Evolutionary conservation across 2,329 filamentous ascomycete genomes (phyloP).

Genomic region (Xylariaceae sp.): DNA sequence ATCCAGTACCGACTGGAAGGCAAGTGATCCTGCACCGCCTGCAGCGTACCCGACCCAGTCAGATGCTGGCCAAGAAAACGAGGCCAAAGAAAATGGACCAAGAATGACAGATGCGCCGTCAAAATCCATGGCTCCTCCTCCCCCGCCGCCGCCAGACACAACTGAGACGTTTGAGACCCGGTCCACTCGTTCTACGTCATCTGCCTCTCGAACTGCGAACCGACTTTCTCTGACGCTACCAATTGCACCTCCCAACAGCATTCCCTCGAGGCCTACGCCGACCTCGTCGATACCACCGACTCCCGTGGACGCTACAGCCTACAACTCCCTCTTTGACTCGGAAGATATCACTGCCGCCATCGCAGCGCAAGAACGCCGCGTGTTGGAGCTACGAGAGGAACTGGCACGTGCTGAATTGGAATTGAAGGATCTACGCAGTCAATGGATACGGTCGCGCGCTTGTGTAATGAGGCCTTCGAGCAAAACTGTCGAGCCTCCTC

Average conservation of each 20-base stretch:
- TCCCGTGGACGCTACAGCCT: constrained; percentile 40
- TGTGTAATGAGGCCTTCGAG: constrained; percentile 68
- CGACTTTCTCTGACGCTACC: constrained; percentile 57
- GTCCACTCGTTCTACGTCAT: constrained; percentile 47
- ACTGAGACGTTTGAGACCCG: constrained; percentile 39
- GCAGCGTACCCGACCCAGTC: constrained; percentile 11
- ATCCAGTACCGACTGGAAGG: constrained; percentile 18
- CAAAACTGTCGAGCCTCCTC: constrained; percentile 53
- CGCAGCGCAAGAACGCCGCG: constrained; percentile 83
- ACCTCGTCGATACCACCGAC: constrained; percentile 45
- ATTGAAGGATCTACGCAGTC: constrained; percentile 69
- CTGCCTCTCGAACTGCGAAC: constrained; percentile 49
- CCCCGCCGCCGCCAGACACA: constrained; percentile 26
- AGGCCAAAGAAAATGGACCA: constrained; percentile 15
- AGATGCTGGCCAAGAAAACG: constrained; percentile 12
- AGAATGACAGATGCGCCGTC: constrained; percentile 23
- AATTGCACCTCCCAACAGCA: constrained; percentile 50
- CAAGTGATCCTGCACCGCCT: constrained; percentile 14
- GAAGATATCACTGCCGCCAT: constrained; percentile 79
- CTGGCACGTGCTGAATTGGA: constrained; percentile 76
- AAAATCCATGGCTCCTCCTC: constrained; percentile 31
- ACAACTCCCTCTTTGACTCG: constrained; percentile 47
- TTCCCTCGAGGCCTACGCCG: constrained; percentile 48
- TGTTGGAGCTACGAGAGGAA: constrained; percentile 88
- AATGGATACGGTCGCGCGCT: constrained; percentile 74